phyloP scores from a whole-genome alignment of 352 stramenopile genomes.

The Phytophthora macrochlamydospora region DNA sequence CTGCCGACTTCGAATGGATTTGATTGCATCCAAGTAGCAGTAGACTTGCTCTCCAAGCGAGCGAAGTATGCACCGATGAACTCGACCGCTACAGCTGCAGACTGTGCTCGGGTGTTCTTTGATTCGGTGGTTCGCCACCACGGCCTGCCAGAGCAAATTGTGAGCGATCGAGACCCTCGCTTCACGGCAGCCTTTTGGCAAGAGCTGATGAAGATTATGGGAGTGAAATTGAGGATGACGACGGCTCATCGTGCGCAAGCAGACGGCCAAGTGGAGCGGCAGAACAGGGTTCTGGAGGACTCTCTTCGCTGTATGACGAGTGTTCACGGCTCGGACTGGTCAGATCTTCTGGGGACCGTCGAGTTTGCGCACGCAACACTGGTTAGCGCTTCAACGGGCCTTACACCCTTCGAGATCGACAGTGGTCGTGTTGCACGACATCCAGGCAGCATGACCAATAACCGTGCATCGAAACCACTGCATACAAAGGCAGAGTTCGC shows the following conservation, averaged over 20 bases:
- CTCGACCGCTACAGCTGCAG: conserved; percentile 1
- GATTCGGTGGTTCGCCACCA: not conserved
- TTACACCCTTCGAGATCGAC: not conserved
- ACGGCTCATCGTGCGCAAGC: not conserved
- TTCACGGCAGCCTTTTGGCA: not conserved
- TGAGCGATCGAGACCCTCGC: conserved; percentile 3
- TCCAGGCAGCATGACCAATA: not conserved
- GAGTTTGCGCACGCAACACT: not conserved
- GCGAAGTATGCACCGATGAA: conserved; percentile 3
- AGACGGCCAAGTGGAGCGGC: not conserved
- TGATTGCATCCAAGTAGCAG: conserved; percentile 3
- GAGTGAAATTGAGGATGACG: not conserved
- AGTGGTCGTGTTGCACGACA: not conserved
- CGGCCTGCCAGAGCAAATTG: not conserved
- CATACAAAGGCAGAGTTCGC: not conserved
- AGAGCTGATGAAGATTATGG: not conserved
- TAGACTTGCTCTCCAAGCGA: conserved; percentile 8
- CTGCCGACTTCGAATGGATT: not conserved
- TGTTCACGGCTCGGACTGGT: not conserved
- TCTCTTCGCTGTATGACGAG: not conserved
- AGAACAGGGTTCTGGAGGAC: not conserved
- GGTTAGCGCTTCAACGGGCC: not conserved
- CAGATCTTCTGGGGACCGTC: not conserved
- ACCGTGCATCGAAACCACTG: not conserved
- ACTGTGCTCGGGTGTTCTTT: conserved; percentile 2